A percentile compares a stretch with the other conserved stretches of the same genome.
These are phyloP conservation scores for Annulohypoxylon maeteangense DNA, from an alignment of 495 filamentous ascomycete genomes.

Conservation along the genomic window DNA sequence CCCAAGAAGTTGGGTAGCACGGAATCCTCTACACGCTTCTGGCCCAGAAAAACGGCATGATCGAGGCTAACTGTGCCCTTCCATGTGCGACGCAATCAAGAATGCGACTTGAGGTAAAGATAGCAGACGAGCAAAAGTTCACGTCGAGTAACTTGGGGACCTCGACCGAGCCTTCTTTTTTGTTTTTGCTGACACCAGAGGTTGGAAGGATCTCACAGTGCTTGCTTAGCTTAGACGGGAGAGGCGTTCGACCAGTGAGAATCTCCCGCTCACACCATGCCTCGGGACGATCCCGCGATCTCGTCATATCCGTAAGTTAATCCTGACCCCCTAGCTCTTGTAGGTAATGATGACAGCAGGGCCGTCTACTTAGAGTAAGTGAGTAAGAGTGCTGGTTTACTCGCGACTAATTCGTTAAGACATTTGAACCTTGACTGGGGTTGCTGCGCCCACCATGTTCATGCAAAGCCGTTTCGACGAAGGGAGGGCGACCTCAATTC, in stretches of 20 bases:
- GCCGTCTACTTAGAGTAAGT: constrained; percentile 1
- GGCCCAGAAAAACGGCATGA: constrained; percentile 23
- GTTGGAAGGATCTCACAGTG: constrained; percentile 31
- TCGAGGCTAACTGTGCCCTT: constrained; percentile 27
- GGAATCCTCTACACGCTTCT: constrained; percentile 24
- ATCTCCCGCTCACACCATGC: constrained; percentile 15
- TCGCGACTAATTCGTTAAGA: constrained; percentile 2
- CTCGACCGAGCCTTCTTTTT: constrained; percentile 7
- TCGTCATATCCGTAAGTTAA: constrained; percentile 32
- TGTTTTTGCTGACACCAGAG: constrained; percentile 17
- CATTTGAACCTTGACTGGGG: constrained; percentile 6
- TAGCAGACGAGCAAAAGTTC: not conserved
- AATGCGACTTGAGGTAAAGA: constrained; percentile 14
- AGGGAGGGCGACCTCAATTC: constrained; percentile 30
- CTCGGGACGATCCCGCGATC: constrained; percentile 37
- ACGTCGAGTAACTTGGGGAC: not conserved
- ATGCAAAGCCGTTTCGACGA: constrained; percentile 30
- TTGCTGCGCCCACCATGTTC: constrained; percentile 33
- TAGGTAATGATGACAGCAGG: constrained; percentile 19
- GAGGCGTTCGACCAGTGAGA: constrained; percentile 16
- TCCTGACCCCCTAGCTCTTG: constrained; percentile 23
- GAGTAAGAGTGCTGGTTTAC: constrained; percentile 15
- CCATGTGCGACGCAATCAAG: constrained; percentile 35
- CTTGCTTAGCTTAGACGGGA: constrained; percentile 9
- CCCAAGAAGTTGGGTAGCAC: constrained; percentile 36